Evolutionary conservation across 495 filamentous ascomycete genomes (phyloP).

Genomic region (Saxophila tyrrhenica): DNA sequence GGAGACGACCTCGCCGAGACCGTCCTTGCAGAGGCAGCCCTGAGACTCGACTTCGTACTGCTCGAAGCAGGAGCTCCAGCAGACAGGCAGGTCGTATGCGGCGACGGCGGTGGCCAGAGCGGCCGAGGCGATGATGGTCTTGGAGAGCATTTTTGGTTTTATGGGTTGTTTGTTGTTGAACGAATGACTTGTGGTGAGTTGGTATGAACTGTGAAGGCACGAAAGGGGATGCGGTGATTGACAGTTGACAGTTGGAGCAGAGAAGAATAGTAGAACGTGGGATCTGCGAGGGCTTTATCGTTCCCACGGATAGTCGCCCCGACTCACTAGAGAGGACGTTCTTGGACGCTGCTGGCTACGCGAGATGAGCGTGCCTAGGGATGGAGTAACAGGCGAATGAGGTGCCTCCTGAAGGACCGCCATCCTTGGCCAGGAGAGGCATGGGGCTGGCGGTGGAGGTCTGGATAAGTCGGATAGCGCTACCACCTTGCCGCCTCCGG

Average conservation of each 20-base stretch:
- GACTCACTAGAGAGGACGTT: background rate
- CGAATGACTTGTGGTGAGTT: background rate
- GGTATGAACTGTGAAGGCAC: background rate
- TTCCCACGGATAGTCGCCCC: no score
- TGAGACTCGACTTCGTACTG: slow-evolving; percentile 1
- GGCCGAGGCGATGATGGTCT: background rate
- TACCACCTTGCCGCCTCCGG: background rate
- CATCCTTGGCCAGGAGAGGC: background rate
- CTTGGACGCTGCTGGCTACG: background rate
- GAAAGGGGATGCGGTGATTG: background rate
- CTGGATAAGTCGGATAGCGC: background rate
- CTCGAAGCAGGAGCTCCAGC: background rate
- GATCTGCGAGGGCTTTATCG: background rate
- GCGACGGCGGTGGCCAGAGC: background rate
- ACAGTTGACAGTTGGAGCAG: background rate
- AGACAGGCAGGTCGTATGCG: background rate
- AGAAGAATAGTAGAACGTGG: background rate
- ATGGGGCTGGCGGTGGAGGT: background rate
- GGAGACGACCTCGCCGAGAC: background rate
- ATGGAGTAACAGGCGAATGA: no score
- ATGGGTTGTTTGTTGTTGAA: background rate
- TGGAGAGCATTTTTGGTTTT: background rate
- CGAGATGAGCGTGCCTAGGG: background rate
- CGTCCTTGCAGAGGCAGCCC: slow-evolving; percentile 1
- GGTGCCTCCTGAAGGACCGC: background rate